phyloP scores from a whole-genome alignment of 2,329 filamentous ascomycete species.

The Aureobasidium mangrovei region DNA sequence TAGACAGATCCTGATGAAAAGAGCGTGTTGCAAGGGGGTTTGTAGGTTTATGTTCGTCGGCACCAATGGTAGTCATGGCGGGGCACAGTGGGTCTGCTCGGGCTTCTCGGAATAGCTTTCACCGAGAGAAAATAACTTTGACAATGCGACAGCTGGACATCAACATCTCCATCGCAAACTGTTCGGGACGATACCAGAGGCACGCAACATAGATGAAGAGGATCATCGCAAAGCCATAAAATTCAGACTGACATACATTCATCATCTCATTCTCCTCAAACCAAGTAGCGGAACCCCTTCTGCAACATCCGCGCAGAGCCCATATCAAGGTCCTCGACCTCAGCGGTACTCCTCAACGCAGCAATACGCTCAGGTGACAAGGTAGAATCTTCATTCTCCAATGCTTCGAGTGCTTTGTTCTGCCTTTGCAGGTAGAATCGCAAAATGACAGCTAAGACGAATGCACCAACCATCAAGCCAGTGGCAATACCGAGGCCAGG shows the following conservation, averaged over 20 bases:
- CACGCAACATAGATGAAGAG: no score
- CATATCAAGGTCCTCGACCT: slow-evolving; percentile 43
- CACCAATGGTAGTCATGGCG: no score
- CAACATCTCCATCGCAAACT: no score
- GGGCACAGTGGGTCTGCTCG: no score
- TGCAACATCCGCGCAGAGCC: slow-evolving; percentile 42
- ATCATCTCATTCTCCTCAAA: slow-evolving; percentile 22
- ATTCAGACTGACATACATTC: background rate
- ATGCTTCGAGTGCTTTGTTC: slow-evolving; percentile 42
- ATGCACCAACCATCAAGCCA: slow-evolving; percentile 22
- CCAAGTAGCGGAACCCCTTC: slow-evolving; percentile 47
- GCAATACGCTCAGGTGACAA: slow-evolving; percentile 41
- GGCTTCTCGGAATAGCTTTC: no score
- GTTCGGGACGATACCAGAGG: no score
- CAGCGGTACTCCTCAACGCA: slow-evolving; percentile 42
- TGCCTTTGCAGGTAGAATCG: slow-evolving; percentile 29
- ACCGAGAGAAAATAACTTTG: no score
- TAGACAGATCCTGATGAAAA: no score
- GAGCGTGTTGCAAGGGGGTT: no score
- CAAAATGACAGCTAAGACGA: slow-evolving; percentile 23
- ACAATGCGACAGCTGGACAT: no score
- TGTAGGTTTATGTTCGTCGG: no score
- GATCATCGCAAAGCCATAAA: no score
- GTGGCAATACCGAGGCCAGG: slow-evolving; percentile 28
- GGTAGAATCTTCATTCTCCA: slow-evolving; percentile 41